phyloP scores from a whole-genome alignment of 2,329 filamentous ascomycete genomes.

The Fusarium keratoplasticum region DNA sequence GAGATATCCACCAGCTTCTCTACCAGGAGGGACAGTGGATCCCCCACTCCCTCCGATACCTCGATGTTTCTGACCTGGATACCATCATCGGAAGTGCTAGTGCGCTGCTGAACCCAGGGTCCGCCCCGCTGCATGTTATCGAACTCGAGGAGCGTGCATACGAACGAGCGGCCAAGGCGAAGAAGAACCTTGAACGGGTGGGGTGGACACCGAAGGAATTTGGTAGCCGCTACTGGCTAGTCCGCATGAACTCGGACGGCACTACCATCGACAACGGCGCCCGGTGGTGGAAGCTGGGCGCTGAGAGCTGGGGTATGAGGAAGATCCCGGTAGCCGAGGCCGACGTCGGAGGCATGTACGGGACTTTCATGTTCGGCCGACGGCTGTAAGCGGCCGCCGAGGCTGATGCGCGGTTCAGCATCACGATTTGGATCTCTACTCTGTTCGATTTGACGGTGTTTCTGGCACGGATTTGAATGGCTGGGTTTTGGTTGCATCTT shows the following conservation, averaged over 20 bases:
- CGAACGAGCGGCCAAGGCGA: constrained; percentile 71
- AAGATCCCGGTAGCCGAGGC: constrained; percentile 93
- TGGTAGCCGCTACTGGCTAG: constrained; percentile 74
- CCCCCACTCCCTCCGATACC: constrained; percentile 75
- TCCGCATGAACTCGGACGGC: constrained; percentile 61
- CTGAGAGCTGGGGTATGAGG: constrained; percentile 85
- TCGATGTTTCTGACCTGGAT: constrained; percentile 76
- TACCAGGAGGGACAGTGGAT: constrained; percentile 58
- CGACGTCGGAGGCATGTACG: constrained; percentile 95
- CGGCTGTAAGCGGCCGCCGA: constrained; percentile 57
- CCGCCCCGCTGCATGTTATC: constrained; percentile 79
- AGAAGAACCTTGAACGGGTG: constrained; percentile 67
- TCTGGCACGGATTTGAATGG: constrained; percentile 9
- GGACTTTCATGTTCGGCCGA: constrained; percentile 74
- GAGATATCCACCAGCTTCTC: constrained; percentile 75
- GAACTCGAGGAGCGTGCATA: constrained; percentile 79
- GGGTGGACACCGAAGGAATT: constrained; percentile 81
- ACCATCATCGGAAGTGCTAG: constrained; percentile 71
- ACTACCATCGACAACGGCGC: constrained; percentile 58
- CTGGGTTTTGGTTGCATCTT: constrained; percentile 36
- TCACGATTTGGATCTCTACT: constrained; percentile 39
- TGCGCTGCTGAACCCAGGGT: constrained; percentile 67
- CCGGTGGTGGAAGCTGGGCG: constrained; percentile 85
- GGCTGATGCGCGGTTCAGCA: constrained; percentile 54
- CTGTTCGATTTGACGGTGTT: constrained; percentile 33